Evolutionary conservation across 202 grass and related monocot species (phyloP).

Genomic region (Alloteropsis angusta): DNA sequence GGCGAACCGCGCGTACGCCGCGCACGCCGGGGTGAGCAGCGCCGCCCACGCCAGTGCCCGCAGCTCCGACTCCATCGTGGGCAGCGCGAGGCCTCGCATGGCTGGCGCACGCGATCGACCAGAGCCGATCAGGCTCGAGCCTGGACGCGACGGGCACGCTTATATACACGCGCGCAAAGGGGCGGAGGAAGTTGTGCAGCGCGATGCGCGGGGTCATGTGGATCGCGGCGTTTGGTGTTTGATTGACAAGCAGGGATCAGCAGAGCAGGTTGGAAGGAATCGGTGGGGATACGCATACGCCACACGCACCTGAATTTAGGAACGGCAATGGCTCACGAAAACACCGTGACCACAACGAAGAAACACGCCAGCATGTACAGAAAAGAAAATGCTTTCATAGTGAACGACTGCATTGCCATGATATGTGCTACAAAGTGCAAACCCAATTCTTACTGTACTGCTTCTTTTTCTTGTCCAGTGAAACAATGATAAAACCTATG

Average conservation of each 20-base stretch:
- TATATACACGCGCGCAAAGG: background rate
- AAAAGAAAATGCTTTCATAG: background rate
- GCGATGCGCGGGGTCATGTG: slow-evolving; percentile 19
- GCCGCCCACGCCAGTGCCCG: slow-evolving; percentile 32
- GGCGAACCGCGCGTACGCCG: slow-evolving; percentile 25
- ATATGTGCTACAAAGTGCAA: background rate
- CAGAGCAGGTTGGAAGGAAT: background rate
- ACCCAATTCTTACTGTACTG: background rate
- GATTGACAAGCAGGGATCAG: background rate
- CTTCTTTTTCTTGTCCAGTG: background rate
- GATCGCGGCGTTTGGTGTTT: background rate
- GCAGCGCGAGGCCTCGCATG: background rate
- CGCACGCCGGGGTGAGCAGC: slow-evolving; percentile 23
- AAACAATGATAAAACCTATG: background rate
- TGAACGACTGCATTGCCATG: background rate
- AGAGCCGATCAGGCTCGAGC: background rate
- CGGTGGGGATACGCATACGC: background rate
- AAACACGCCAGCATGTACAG: background rate
- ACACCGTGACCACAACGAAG: background rate
- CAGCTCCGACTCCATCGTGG: slow-evolving; percentile 32
- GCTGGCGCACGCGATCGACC: background rate
- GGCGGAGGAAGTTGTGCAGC: background rate
- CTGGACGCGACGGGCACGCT: background rate
- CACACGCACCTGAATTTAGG: background rate
- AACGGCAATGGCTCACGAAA: slow-evolving; percentile 10